Conservation (phyloP, 495 filamentous ascomycete species). For the Echria macrotheca region DNA sequence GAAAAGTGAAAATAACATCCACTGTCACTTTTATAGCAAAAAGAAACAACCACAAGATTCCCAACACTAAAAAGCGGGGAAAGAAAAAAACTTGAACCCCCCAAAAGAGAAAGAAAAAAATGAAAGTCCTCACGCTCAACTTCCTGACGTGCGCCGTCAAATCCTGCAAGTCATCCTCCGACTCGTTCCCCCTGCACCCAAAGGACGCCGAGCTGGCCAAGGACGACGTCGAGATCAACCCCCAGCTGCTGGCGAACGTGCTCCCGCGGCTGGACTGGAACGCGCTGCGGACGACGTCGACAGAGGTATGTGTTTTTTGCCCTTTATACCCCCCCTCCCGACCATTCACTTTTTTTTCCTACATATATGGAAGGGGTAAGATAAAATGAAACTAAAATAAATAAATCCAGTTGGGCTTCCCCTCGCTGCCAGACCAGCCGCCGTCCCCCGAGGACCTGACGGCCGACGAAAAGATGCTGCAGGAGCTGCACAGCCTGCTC, state of each 20-base stretch:
- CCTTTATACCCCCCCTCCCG: no score
- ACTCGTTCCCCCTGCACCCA: slow-evolving; percentile 85
- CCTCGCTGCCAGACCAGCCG: slow-evolving; percentile 58
- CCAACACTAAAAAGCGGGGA: no score
- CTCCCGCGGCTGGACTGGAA: slow-evolving; percentile 86
- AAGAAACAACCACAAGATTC: no score
- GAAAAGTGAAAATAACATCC: no score
- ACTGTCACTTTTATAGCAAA: no score
- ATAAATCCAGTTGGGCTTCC: slow-evolving; percentile 70
- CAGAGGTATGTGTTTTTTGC: slow-evolving; percentile 61
- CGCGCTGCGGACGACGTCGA: slow-evolving; percentile 62
- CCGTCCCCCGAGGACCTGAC: slow-evolving; percentile 56
- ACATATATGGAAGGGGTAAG: no score
- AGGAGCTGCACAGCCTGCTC: slow-evolving; percentile 74
- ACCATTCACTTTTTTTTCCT: not conserved
- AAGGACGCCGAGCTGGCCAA: slow-evolving; percentile 82
- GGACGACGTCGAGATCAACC: slow-evolving; percentile 73
- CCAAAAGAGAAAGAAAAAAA: slow-evolving; percentile 46
- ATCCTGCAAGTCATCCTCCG: slow-evolving; percentile 71
- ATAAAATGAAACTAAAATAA: no score
- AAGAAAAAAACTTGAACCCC: no score
- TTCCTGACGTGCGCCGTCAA: slow-evolving; percentile 96
- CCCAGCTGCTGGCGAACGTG: slow-evolving; percentile 72
- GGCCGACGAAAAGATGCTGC: slow-evolving; percentile 58
- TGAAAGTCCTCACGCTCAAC: slow-evolving; percentile 97